These are phyloP conservation scores for Albizia julibrissin DNA, from an alignment of 306 rosid species.

Conservation along the genomic window DNA sequence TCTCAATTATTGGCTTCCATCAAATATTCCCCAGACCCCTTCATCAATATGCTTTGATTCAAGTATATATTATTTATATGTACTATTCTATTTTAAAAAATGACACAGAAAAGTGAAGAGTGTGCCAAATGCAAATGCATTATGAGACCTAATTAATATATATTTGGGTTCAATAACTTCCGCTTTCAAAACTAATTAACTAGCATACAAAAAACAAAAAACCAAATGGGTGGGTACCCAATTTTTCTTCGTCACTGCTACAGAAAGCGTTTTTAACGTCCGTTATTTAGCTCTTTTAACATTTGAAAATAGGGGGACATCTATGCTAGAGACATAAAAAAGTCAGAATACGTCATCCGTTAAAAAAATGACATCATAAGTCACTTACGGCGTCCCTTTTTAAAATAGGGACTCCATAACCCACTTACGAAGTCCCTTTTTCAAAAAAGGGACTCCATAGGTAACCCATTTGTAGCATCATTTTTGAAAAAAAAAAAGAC, in stretches of 20 bases:
- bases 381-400: too few relatives aligned
- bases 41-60: neutral
- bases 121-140: neutral
- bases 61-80: neutral
- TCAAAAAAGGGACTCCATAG: too few relatives aligned
- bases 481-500: too few relatives aligned
- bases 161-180: neutral
- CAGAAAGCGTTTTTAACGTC: too few relatives aligned
- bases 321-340: too few relatives aligned
- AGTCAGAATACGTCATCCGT: too few relatives aligned
- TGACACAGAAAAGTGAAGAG: neutral
- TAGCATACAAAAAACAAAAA: neutral
- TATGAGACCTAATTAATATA: neutral
- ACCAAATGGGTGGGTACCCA: neutral
- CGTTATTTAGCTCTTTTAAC: too few relatives aligned
- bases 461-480: too few relatives aligned
- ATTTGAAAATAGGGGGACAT: too few relatives aligned
- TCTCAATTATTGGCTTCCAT: conserved; percentile 33
- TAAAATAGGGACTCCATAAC: too few relatives aligned
- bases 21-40: neutral
- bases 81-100: neutral
- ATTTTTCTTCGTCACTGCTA: neutral
- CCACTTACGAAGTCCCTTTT: too few relatives aligned
- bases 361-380: too few relatives aligned
- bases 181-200: neutral